Conservation (phyloP, 441 rosid genomes). For the Corymbia calophylla region DNA sequence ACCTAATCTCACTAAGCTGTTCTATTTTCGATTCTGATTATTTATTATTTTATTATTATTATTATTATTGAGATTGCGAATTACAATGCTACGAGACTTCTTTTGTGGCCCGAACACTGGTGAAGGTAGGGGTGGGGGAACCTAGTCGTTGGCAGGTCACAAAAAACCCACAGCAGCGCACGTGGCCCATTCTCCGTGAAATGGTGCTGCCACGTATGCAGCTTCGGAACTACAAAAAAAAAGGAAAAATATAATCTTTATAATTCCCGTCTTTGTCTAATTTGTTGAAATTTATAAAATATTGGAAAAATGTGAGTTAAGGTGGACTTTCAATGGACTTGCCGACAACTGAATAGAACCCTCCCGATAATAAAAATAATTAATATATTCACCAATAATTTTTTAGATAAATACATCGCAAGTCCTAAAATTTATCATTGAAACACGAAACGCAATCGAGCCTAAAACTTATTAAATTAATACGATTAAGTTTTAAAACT, state of each 20-base stretch:
- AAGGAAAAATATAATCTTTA: background rate
- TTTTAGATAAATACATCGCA: too few species aligned
- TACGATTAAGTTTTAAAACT: too few species aligned
- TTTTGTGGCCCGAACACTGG: background rate
- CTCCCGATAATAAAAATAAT: background rate
- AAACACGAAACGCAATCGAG: too few species aligned
- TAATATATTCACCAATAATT: background rate
- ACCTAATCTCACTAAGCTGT: background rate
- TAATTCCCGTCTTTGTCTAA: background rate
- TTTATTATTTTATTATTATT: background rate
- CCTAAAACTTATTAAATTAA: too few species aligned
- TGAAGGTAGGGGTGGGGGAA: background rate
- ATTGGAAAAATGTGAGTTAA: background rate
- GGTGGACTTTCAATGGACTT: background rate
- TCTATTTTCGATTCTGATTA: background rate
- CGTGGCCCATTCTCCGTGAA: background rate
- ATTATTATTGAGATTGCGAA: background rate
- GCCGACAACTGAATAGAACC: background rate
- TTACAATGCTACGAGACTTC: background rate
- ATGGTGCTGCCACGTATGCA: background rate
- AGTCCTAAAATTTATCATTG: too few species aligned
- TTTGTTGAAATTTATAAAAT: background rate
- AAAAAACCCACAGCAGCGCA: background rate
- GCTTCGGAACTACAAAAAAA: background rate
- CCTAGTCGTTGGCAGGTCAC: background rate